These are phyloP conservation scores for Solanum ahanhuiri DNA, from an alignment of 257 asterid genomes.

Conservation along the genomic window DNA sequence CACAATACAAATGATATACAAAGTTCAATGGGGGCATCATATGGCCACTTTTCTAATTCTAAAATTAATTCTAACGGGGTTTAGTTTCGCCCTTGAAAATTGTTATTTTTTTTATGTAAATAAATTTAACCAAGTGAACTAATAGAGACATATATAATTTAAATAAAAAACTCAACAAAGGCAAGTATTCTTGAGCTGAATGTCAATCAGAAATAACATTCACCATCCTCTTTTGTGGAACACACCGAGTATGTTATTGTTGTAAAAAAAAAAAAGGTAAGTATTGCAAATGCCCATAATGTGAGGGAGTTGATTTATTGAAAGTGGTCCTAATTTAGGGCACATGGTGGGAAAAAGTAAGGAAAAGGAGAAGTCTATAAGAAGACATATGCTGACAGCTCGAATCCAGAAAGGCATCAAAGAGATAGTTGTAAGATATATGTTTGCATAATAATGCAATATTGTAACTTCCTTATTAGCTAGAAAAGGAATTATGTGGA, in stretches of 20 bases:
- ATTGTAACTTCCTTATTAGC: neutral
- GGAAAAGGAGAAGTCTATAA: neutral
- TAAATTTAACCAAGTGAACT: neutral
- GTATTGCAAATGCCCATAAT: neutral
- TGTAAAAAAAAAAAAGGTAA: neutral
- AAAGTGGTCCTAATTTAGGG: conserved; percentile 1
- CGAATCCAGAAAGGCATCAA: neutral
- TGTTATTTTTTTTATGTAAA: neutral
- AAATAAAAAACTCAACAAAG: neutral
- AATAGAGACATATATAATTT: neutral
- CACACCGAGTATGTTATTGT: neutral
- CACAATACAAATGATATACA: too few relatives aligned
- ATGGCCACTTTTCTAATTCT: neutral
- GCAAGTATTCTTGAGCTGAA: neutral
- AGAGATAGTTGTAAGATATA: neutral
- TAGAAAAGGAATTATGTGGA: conserved; percentile 1
- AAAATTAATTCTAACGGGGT: neutral
- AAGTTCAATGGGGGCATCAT: too few relatives aligned
- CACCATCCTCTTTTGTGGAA: neutral
- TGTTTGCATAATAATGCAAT: neutral
- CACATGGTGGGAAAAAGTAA: neutral
- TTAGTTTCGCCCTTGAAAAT: neutral
- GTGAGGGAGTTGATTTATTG: neutral
- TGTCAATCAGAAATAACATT: neutral
- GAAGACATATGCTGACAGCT: conserved; percentile 2